A percentile compares a stretch with the other conserved stretches of the same genome.
These are phyloP conservation scores for Alectoria sarmentosa DNA, from an alignment of 495 filamentous ascomycete species.

Conservation along the genomic window DNA sequence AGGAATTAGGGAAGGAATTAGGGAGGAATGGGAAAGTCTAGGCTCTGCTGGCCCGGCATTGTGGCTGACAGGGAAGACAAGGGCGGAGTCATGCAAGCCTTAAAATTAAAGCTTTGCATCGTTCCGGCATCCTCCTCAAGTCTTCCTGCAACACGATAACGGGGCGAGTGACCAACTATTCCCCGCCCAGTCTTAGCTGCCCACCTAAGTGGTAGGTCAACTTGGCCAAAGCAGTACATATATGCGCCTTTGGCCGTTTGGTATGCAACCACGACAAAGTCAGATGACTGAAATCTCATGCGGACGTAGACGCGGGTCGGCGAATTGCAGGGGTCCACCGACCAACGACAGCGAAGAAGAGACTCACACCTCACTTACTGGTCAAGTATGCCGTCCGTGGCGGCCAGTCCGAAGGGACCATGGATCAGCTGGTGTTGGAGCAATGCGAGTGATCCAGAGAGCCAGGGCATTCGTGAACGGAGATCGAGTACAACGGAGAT, in stretches of 20 bases:
- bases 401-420: slow-evolving; percentile 67
- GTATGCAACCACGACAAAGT: slow-evolving; percentile 38
- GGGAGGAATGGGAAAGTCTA: neutral
- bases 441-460: slow-evolving; percentile 62
- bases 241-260: slow-evolving; percentile 5
- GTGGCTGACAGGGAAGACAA: neutral
- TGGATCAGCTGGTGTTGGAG: slow-evolving; percentile 61
- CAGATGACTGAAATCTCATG: slow-evolving; percentile 65
- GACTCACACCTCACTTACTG: slow-evolving; percentile 59
- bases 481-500: slow-evolving; percentile 61
- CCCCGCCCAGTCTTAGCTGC: slow-evolving; percentile 18
- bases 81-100: neutral
- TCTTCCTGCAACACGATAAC: slow-evolving; percentile 37
- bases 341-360: slow-evolving; percentile 28
- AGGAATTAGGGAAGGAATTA: neutral
- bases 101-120: neutral
- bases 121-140: no score
- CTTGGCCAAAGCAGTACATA: neutral
- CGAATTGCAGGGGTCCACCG: slow-evolving; percentile 25
- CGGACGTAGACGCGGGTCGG: slow-evolving; percentile 36
- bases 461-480: slow-evolving; percentile 77
- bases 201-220: slow-evolving; percentile 14
- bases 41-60: neutral
- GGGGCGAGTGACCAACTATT: slow-evolving; percentile 18
- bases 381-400: slow-evolving; percentile 71